Evolutionary conservation across 2,329 filamentous ascomycete genomes (phyloP).

Genomic region (Botrytis aclada): DNA sequence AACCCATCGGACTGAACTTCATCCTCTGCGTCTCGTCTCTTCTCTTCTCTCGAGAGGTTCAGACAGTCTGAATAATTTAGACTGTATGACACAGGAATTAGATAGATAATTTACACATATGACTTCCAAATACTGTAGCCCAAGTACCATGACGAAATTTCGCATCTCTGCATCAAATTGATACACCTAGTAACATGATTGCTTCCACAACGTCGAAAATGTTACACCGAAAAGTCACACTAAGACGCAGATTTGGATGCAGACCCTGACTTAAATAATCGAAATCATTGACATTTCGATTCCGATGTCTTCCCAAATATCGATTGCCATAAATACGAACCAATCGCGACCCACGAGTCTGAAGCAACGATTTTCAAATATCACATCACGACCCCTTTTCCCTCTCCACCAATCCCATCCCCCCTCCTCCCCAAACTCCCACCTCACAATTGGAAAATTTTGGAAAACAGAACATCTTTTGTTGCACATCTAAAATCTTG

Average conservation of each 20-base stretch:
- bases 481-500: background rate
- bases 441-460: background rate
- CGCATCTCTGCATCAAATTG: background rate
- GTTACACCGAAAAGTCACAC: background rate
- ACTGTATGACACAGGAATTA: background rate
- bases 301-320: background rate
- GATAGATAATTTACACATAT: background rate
- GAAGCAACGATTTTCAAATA: background rate
- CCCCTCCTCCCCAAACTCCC: too few species aligned
- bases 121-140: background rate
- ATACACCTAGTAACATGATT: background rate
- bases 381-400: background rate
- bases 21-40: background rate
- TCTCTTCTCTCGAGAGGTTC: background rate
- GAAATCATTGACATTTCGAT: background rate
- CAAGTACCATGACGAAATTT: background rate
- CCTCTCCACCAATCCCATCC: background rate
- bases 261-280: background rate
- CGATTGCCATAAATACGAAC: background rate
- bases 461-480: background rate
- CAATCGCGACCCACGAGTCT: background rate
- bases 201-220: background rate
- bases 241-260: background rate
- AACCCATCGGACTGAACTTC: background rate
- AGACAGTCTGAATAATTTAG: too few species aligned